Evolutionary conservation across 2,329 filamentous ascomycete genomes (phyloP), one percentile per base, ranked within the genome.

Genomic region (Fusarium redolens): DNA sequence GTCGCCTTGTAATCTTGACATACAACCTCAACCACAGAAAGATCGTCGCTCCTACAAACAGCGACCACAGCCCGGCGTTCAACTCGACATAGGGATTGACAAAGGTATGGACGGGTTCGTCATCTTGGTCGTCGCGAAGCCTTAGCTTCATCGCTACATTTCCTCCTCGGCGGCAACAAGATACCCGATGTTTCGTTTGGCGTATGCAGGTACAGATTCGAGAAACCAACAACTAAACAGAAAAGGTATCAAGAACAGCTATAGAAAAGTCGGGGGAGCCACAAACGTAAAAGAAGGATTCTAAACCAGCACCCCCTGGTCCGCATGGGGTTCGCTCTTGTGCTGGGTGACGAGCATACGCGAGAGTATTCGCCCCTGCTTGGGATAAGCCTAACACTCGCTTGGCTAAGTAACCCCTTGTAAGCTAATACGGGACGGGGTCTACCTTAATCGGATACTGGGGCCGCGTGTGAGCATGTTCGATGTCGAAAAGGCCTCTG

Each of bases 1-100:
- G 79, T 9, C 80, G 74, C 35, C 79, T 76, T 35, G 73, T 78
- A n/a, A 81, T 30, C 72, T 83, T 83, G 51, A 79, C 78, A 75
- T 79, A 83, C 18, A 83, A 56, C 22, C 81, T 72, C 43, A 81
- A 50, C 17, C 20, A 74, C 17, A 83, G 63, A 54, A 83, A 78
- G 25, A 78, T 35, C 17, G 76, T 79, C 5, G 81, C 78, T 25
- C 75, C 80, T 1, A 65, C 54, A 38, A 81, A 82, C 10, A 83
- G 71, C 22, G 69, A 71, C 81, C 81, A 83, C 18, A 82, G 54
- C 5, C 81, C 81, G 18, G 68, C 75, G 51, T 82, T 82, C 43
- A 82, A 47, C 68, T 82, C 78, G 17, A 54, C 58, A 25, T 69
- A 80, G 3, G 79, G 79, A 41, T 76, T 72, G 44, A 81, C 68